A percentile compares a stretch with the other conserved stretches of the same genome.
These are phyloP conservation scores for Trichoderma aggressivum DNA, from an alignment of 2,329 filamentous ascomycete species.

Conservation along the genomic window DNA sequence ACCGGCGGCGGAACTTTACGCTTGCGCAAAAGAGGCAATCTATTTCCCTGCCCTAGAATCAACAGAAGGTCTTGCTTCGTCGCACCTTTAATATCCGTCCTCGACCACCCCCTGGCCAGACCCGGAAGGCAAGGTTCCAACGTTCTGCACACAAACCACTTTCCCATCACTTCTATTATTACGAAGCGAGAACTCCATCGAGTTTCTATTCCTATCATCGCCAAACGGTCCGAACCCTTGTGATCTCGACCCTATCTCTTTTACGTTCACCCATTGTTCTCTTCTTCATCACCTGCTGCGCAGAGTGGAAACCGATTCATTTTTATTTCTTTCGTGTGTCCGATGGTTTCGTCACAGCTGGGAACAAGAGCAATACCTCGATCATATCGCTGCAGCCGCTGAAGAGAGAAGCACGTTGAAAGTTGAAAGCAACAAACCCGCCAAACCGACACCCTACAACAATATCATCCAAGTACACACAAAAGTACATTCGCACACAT, in stretches of 20 bases:
- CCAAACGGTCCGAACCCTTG: not conserved
- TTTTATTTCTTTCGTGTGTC: slow-evolving; percentile 16
- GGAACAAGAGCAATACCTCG: slow-evolving; percentile 18
- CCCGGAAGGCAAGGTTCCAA: not conserved
- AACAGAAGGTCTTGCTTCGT: slow-evolving; percentile 7
- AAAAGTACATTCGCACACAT: not conserved
- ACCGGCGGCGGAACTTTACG: slow-evolving; percentile 9
- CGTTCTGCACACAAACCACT: not conserved
- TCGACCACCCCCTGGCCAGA: not conserved
- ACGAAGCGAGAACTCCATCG: not conserved
- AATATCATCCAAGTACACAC: not conserved
- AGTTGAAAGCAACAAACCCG: slow-evolving; percentile 18
- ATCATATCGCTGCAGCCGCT: slow-evolving; percentile 20
- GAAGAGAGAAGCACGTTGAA: slow-evolving; percentile 7
- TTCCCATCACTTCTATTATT: not conserved
- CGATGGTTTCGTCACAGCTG: slow-evolving; percentile 32
- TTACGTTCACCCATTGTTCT: not conserved
- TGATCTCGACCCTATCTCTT: not conserved
- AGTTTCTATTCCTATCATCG: slow-evolving; percentile 6
- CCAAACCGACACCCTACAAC: not conserved
- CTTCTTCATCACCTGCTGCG: slow-evolving; percentile 6
- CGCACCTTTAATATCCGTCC: slow-evolving; percentile 16
- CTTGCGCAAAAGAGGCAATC: slow-evolving; percentile 15
- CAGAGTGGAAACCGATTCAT: not conserved
- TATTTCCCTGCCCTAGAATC: slow-evolving; percentile 8